Evolutionary conservation across 176 grass and related monocot species (phyloP), one percentile per base, ranked within the genome.

Genomic region (Ensete ventricosum): DNA sequence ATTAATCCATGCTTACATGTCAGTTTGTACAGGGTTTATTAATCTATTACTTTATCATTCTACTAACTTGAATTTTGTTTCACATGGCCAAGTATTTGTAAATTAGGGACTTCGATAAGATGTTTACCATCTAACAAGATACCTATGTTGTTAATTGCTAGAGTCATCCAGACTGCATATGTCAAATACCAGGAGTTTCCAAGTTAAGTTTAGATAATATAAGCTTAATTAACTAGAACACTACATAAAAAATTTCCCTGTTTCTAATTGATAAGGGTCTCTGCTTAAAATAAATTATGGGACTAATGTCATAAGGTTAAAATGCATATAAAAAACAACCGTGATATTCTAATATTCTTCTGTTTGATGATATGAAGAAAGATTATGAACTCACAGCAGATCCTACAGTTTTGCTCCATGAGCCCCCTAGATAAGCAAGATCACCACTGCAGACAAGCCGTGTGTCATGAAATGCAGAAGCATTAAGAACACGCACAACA

Each of bases 391-490:
- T 85, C 90, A 98, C 94, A 85, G 79, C 88, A 68, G 83, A 98
- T 76, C 94, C 86, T 73, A 98, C 76, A 72, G 86, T 93, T n/a
- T 83, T 84, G 79, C 88, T 98, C 94, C 94, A 98, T 67, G 94
- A 97, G 69, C 90, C 94, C 23, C 94, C 90, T 11, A 91, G 81
- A 75, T 93, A 98, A 1, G 88, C 87, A 65, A 93, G 94, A 25
- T 98, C 86, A 2, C 94, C 94, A 69, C 69, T 85, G 54, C 94
- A 93, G 55, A 93, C 90, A 34, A 98, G 90, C 48, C 93, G 85
- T 9, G 94, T 97, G 69, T 93, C 94, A 80, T 98, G 94, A 83
- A 98, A 98, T 74, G 94, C 90, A 63, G 94, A 98, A 73, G 87
- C 74, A 73, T 93, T 93, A 14, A 98, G 79, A 80, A 98, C 90